Percentiles rank a stretch among this genome's conserved stretches.
Evolutionary conservation across 805 yeast genomes (phyloP).

Genomic region (Zygotorulaspora danielsina): DNA sequence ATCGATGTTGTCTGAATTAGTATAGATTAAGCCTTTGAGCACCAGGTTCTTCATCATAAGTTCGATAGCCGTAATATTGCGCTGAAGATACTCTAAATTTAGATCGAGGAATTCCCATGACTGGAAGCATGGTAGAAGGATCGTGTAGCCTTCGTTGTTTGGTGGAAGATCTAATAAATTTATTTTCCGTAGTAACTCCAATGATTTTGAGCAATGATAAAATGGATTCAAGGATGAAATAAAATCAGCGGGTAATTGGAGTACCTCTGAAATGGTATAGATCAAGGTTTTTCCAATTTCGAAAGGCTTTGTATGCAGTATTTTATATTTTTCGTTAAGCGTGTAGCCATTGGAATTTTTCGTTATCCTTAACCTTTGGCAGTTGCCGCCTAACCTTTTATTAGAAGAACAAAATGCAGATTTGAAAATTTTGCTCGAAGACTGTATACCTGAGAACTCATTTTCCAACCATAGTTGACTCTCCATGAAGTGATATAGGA

Average conservation of each 20-base stretch:
- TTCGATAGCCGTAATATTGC: slow-evolving; percentile 49
- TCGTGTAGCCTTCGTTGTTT: slow-evolving; percentile 63
- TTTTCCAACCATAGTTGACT: slow-evolving; percentile 19
- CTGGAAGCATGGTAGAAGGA: slow-evolving; percentile 70
- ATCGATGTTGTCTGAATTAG: slow-evolving; percentile 46
- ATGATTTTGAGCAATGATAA: slow-evolving; percentile 59
- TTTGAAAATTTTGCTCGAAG: slow-evolving; percentile 37
- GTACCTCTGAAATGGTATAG: slow-evolving; percentile 56
- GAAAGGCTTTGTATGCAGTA: slow-evolving; percentile 42
- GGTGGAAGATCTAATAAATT: slow-evolving; percentile 49
- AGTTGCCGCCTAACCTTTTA: slow-evolving; percentile 52
- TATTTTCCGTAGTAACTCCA: slow-evolving; percentile 51
- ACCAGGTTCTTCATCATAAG: slow-evolving; percentile 54
- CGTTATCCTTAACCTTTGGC: slow-evolving; percentile 54
- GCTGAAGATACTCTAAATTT: slow-evolving; percentile 52
- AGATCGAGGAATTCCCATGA: slow-evolving; percentile 68
- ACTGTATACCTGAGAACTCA: slow-evolving; percentile 14
- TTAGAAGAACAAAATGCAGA: slow-evolving; percentile 53
- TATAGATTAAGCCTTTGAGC: slow-evolving; percentile 60
- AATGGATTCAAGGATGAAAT: slow-evolving; percentile 62
- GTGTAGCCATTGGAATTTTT: slow-evolving; percentile 28
- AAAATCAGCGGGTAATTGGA: slow-evolving; percentile 60
- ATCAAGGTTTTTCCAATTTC: slow-evolving; percentile 62
- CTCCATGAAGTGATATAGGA: slow-evolving; percentile 59
- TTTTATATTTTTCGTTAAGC: slow-evolving; percentile 55